Conservation (phyloP, 2,329 filamentous ascomycete species). For the Calonectria hongkongensis region DNA sequence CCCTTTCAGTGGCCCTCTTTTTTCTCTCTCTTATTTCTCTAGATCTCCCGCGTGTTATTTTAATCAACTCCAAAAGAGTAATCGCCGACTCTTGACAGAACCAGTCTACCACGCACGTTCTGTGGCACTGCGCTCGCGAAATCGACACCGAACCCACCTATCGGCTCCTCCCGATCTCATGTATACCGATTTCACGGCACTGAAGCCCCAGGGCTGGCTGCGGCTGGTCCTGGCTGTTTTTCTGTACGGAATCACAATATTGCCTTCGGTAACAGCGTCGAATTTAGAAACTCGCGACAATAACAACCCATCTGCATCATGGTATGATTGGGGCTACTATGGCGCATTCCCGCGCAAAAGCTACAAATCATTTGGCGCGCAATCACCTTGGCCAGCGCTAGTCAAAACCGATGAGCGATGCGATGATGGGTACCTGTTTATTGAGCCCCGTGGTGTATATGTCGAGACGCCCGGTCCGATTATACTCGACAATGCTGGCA, state of each 20-base stretch:
- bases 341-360: slow-evolving; percentile 46
- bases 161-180: slow-evolving; percentile 24
- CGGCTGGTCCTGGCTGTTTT: slow-evolving; percentile 31
- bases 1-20: background rate
- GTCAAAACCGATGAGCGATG: slow-evolving; percentile 58
- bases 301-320: slow-evolving; percentile 26
- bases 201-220: slow-evolving; percentile 6
- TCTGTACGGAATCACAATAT: slow-evolving; percentile 3
- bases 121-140: background rate
- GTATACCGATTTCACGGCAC: slow-evolving; percentile 18
- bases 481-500: slow-evolving; percentile 65
- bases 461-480: slow-evolving; percentile 62
- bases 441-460: slow-evolving; percentile 62
- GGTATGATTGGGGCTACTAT: slow-evolving; percentile 52
- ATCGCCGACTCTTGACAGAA: background rate
- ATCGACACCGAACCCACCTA: slow-evolving; percentile 4
- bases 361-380: slow-evolving; percentile 49
- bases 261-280: slow-evolving; percentile 28
- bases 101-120: slow-evolving; percentile 2
- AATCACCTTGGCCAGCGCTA: slow-evolving; percentile 58
- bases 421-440: slow-evolving; percentile 61
- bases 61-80: background rate
- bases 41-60: background rate
- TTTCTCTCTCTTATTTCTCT: background rate
- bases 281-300: background rate